Base-by-base conservation (phyloP, 805 yeast species). In the Starmerella floris region DNA sequence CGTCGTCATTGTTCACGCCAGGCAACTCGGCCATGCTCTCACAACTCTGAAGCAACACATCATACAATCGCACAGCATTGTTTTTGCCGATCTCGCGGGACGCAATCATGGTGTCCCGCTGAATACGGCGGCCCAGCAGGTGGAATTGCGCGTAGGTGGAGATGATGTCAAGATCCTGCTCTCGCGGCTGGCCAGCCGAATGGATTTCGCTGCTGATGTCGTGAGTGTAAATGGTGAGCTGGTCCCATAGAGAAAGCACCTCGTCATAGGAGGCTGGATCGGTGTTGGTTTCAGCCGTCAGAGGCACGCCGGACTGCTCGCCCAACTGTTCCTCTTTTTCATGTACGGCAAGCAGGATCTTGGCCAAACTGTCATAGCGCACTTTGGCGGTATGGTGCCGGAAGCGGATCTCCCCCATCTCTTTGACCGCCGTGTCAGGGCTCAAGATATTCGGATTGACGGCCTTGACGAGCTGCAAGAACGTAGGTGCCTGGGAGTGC, bases 1-100 rank as follows among this genome's bases (percentile, higher is more conserved):
- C 77, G 41, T 81, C 91, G 57, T 84, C 94, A 41, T 83, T 82
- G 56, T 80, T 76, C 17, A 88, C 94, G 67, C 97, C 97, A 0
- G 96, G 95, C 40, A 91, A 68, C 46, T 84, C 94, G 55, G 72
- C 67, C 36, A 84, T 62, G 50, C 78, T 79, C 3, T 61, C 62
- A 28, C 79, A 57, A 16, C 80, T 75, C 37, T 67, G 63, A 11
- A 69, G 58, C 30, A 83, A 67, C 8, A 69, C 64, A 20, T 70
- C 73, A 45, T 67, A 68, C 21, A 79, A 57, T 44, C 77, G 67
- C 32, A 69, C 55, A 5, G 39, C 30, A n/a, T 20, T 25, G 4
- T 27, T 9, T 23, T 25, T 33, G 27, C 32, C 37, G 26, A 23
- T 22, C 34, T 42, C 46, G 33, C 36, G 39, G 36, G 30, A 13